Evolutionary conservation across 495 filamentous ascomycete genomes (phyloP).

Genomic region (Talaromyces trachyspermus): DNA sequence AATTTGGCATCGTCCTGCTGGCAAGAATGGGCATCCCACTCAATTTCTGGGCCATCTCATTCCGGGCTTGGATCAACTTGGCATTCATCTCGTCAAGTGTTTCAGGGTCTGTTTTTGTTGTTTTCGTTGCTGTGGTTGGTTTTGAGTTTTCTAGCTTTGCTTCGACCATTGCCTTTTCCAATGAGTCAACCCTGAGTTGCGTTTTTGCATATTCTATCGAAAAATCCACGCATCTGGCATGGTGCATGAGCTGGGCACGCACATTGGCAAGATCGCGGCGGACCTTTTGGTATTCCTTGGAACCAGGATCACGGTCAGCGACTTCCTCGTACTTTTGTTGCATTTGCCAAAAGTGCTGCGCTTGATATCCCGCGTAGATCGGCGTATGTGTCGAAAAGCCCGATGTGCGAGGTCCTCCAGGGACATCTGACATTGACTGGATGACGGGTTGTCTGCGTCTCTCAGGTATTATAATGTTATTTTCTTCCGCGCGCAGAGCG

Average conservation of each 20-base stretch:
- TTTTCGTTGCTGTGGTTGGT: no score
- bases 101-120: no score
- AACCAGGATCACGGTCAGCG: neutral
- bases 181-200: neutral
- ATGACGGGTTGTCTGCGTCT: conserved; percentile 22
- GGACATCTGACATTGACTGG: conserved; percentile 8
- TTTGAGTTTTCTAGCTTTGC: no score
- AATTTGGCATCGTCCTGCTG: conserved; percentile 11
- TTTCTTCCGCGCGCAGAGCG: conserved; percentile 24
- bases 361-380: neutral
- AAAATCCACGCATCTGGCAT: no score
- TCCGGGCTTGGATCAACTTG: no score
- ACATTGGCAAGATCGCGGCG: neutral
- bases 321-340: neutral
- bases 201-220: conserved; percentile 9
- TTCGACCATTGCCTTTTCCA: neutral
- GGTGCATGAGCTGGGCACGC: neutral
- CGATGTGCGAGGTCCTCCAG: neutral
- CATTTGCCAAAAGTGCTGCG: no score
- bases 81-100: no score
- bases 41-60: no score
- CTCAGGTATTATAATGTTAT: conserved; percentile 28
- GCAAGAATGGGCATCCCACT: conserved; percentile 17
- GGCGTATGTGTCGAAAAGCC: neutral
- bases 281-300: neutral